Evolutionary conservation across 306 rosid genomes (phyloP).

Genomic region (Benincasa hispida): DNA sequence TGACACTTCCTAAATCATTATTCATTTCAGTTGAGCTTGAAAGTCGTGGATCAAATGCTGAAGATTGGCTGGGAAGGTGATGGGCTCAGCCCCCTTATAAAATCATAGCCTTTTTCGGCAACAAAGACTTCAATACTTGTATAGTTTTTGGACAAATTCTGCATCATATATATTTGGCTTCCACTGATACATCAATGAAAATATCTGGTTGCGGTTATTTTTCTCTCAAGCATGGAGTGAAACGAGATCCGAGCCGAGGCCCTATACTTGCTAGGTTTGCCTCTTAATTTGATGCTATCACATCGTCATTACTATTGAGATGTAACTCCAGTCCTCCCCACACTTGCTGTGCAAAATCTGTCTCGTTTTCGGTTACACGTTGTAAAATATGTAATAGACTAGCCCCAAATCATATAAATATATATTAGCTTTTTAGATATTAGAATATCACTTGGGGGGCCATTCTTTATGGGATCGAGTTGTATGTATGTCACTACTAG

Average conservation of each 20-base stretch:
- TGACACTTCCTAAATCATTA: constrained; percentile 12
- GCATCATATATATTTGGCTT: neutral
- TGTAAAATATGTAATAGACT: constrained; percentile 1
- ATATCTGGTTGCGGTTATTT: neutral
- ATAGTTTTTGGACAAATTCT: neutral
- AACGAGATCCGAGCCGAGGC: neutral
- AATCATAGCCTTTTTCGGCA: constrained; percentile 35
- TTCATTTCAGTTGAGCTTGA: constrained; percentile 88
- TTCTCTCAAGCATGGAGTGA: neutral
- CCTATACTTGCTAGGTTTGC: neutral
- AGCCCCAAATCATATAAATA: neutral
- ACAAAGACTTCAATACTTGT: neutral
- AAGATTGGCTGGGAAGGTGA: constrained; percentile 98
- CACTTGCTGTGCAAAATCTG: constrained; percentile 13
- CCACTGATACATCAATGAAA: neutral
- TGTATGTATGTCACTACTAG: constrained; percentile 15
- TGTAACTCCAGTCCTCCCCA: neutral
- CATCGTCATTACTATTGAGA: neutral
- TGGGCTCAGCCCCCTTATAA: constrained; percentile 57
- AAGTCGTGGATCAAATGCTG: constrained; percentile 93
- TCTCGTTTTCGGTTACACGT: neutral
- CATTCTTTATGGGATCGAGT: constrained; percentile 14
- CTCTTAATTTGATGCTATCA: neutral
- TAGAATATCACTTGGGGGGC: constrained; percentile 28
- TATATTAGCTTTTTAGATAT: constrained; percentile 4